These are phyloP conservation scores for Proliferodiscus dingleyae DNA, from an alignment of 2,329 filamentous ascomycete species.

Conservation along the genomic window DNA sequence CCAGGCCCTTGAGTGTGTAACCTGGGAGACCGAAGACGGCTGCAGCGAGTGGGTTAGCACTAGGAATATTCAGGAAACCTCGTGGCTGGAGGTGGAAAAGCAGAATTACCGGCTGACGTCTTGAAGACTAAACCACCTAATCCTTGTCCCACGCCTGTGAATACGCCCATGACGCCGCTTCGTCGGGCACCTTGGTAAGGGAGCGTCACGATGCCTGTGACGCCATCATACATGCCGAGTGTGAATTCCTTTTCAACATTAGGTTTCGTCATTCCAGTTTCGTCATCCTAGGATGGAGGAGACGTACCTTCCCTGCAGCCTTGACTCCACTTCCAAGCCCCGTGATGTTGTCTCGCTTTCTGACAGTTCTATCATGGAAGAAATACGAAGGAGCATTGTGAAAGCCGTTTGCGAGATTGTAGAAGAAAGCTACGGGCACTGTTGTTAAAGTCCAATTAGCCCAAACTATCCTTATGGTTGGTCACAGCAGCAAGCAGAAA, in stretches of 20 bases:
- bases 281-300: not conserved
- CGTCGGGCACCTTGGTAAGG: slow-evolving; percentile 51
- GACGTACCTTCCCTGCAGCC: slow-evolving; percentile 45
- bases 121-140: slow-evolving; percentile 58
- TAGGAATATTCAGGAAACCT: slow-evolving; percentile 23
- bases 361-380: slow-evolving; percentile 67
- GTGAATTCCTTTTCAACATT: slow-evolving; percentile 43
- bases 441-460: not conserved
- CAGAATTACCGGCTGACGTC: slow-evolving; percentile 38
- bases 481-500: not conserved
- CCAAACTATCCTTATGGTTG: not conserved
- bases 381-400: slow-evolving; percentile 61
- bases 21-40: slow-evolving; percentile 20
- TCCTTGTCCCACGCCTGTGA: slow-evolving; percentile 52
- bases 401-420: slow-evolving; percentile 62
- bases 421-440: slow-evolving; percentile 41
- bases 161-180: slow-evolving; percentile 47
- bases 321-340: slow-evolving; percentile 58
- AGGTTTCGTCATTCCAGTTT: not conserved
- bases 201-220: slow-evolving; percentile 56
- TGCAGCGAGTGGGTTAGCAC: not conserved
- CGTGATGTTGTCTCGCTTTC: slow-evolving; percentile 50
- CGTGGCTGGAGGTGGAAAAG: not conserved
- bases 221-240: slow-evolving; percentile 59
- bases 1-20: slow-evolving; percentile 24